Percentiles rank a stretch among this genome's conserved stretches.
Conservation (phyloP, 805 yeast species). For the Teunomyces atbi region DNA sequence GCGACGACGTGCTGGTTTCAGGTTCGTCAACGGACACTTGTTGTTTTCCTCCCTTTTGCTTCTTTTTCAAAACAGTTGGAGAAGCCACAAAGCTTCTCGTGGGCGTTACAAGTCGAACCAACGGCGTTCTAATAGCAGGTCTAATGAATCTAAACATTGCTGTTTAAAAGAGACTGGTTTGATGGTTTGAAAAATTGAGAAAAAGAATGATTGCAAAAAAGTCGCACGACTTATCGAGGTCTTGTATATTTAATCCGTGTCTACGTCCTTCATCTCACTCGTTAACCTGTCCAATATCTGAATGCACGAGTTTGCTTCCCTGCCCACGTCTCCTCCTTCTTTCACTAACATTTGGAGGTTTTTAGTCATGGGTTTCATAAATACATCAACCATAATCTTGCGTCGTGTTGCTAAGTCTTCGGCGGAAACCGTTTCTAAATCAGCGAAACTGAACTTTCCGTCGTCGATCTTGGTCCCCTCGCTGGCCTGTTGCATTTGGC, state of each 20-base stretch:
- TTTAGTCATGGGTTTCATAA: constrained; percentile 44
- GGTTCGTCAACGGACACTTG: constrained; percentile 7
- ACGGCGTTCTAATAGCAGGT: neutral
- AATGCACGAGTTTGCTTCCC: constrained; percentile 38
- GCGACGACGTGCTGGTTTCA: constrained; percentile 12
- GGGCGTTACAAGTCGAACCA: neutral
- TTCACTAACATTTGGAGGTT: constrained; percentile 52
- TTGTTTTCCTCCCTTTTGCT: constrained; percentile 11
- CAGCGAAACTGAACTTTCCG: constrained; percentile 27
- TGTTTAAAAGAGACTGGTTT: neutral
- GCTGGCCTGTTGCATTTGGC: constrained; percentile 1
- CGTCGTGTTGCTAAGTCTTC: constrained; percentile 62
- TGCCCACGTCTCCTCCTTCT: constrained; percentile 75
- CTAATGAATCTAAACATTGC: neutral
- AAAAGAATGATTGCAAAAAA: neutral
- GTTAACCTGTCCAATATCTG: constrained; percentile 10
- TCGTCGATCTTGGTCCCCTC: constrained; percentile 15
- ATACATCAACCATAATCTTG: constrained; percentile 52
- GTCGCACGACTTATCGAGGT: neutral
- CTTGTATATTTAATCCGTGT: neutral
- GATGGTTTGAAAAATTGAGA: neutral
- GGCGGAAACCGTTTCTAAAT: constrained; percentile 47
- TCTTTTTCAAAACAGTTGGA: constrained; percentile 1
- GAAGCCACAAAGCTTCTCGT: neutral
- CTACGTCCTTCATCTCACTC: neutral